Evolutionary conservation across 78 protist species (phyloP).

Genomic region (Polysphondylium violaceum): DNA sequence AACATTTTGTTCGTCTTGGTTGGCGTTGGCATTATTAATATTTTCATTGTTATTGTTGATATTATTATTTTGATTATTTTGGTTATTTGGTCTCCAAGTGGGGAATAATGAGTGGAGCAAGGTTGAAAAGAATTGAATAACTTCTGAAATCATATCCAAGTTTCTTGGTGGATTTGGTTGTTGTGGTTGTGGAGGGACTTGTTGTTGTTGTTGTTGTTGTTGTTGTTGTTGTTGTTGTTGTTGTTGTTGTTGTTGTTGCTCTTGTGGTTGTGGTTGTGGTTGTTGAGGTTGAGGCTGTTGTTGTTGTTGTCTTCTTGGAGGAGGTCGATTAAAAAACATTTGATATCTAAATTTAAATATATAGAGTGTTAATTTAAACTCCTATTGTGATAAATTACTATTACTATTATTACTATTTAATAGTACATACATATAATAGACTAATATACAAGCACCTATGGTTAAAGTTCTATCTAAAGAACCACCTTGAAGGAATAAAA

Average conservation of each 20-base stretch:
- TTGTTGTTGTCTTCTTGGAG: conserved; percentile 3
- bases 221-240: background rate
- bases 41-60: background rate
- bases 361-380: too few relatives aligned
- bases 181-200: background rate
- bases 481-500: conserved; percentile 30
- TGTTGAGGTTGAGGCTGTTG: conserved; percentile 4
- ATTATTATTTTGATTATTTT: background rate
- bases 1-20: background rate
- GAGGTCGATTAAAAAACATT: conserved; percentile 1
- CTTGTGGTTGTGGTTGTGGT: background rate
- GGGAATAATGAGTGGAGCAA: background rate
- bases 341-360: background rate
- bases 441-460: background rate
- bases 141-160: conserved; percentile 10
- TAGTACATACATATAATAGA: conserved; percentile 7
- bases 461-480: conserved; percentile 23
- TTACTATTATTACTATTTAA: background rate
- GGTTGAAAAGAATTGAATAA: background rate
- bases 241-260: background rate
- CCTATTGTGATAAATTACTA: too few relatives aligned
- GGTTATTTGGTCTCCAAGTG: conserved; percentile 5
- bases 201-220: background rate
- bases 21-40: background rate
- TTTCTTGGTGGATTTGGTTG: background rate